Base-by-base conservation (phyloP, 1,139 yeast genomes). In the Geotrichum carabidarum region DNA sequence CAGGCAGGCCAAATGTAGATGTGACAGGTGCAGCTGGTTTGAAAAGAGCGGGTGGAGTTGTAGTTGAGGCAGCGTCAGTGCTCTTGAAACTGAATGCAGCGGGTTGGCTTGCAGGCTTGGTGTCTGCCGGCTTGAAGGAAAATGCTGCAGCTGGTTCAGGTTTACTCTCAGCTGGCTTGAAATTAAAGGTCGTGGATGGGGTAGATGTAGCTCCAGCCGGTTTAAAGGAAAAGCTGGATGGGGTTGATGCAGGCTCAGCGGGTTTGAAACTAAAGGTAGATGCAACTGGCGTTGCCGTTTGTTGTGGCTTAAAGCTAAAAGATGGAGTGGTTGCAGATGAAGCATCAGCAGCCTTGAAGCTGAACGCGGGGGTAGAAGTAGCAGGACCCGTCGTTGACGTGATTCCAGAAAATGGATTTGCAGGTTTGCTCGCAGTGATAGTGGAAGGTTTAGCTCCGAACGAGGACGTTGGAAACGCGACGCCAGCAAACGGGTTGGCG, bases 401-500 rank as follows among this genome's bases (percentile, higher is more conserved):
- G 14, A 44, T n/a, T 15, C 47, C 47, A n/a, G 38, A 38, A 44
- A 44, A 44, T 18, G 47, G 47, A 14, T 44, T 44, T 3, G 38
- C 47, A 11, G 47, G 38, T 14, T 44, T 44, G 38, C 22, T 32
- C 18, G 9, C 38, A n/a, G 17, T 32, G 14, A 27, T 31, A 14
- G 35, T 17, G 5, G 44, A n/a, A 37, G 40, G 40, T 37, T 14
- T 37, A n/a, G 40, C 18, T 7, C 38, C 14, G n/a, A 14, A 35
- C n/a, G 38, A 35, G 38, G 14, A 12, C 14, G 44, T 12, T 18
- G 44, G 9, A 34, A 40, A 12, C 17, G 40, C 11, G 43, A 40
- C 38, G 17, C 42, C 30, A 1, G 50, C 44, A 32, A 47, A 47
- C 8, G 50, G 50, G 17, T 47, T 47, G 37, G 44, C 48, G 1